phyloP scores from a whole-genome alignment of 148 eudicot genomes.

The Linanthus parryae region DNA sequence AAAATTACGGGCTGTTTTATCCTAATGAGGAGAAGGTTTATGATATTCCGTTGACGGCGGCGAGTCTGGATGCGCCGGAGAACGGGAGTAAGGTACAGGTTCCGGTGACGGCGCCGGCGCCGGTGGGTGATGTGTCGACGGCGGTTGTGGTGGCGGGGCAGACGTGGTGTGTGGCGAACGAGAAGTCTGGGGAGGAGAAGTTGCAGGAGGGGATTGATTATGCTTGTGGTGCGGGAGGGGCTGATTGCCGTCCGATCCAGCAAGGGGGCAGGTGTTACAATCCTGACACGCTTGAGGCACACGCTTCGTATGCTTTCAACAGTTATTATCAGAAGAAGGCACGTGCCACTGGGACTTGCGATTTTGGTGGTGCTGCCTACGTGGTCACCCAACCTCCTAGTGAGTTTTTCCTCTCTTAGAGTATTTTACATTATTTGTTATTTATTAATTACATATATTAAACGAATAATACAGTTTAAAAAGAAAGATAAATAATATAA shows the following conservation, averaged over 20 bases:
- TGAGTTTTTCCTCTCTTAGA: constrained; percentile 17
- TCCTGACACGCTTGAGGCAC: constrained; percentile 60
- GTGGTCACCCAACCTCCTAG: constrained; percentile 82
- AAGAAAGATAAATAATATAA: neutral
- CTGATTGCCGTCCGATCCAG: constrained; percentile 87
- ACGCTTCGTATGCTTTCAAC: constrained; percentile 90
- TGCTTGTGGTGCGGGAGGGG: constrained; percentile 85
- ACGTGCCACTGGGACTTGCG: constrained; percentile 63
- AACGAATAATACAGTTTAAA: neutral
- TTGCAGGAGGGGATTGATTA: constrained; percentile 65
- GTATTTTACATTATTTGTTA: neutral
- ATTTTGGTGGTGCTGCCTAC: constrained; percentile 80
- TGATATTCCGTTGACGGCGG: constrained; percentile 38
- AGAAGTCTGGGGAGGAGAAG: constrained; percentile 31
- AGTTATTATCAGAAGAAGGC: constrained; percentile 72
- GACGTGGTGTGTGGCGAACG: constrained; percentile 93
- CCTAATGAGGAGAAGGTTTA: constrained; percentile 66
- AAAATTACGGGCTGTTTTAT: constrained; percentile 80
- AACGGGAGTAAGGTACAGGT: constrained; percentile 25
- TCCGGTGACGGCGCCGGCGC: constrained; percentile 15
- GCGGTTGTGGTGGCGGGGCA: constrained; percentile 31
- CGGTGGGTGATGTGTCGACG: constrained; percentile 15
- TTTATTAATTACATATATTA: neutral
- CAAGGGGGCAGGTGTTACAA: constrained; percentile 60
- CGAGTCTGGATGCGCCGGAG: constrained; percentile 1